phyloP scores from a whole-genome alignment of 148 eudicot species.

The Silene latifolia region DNA sequence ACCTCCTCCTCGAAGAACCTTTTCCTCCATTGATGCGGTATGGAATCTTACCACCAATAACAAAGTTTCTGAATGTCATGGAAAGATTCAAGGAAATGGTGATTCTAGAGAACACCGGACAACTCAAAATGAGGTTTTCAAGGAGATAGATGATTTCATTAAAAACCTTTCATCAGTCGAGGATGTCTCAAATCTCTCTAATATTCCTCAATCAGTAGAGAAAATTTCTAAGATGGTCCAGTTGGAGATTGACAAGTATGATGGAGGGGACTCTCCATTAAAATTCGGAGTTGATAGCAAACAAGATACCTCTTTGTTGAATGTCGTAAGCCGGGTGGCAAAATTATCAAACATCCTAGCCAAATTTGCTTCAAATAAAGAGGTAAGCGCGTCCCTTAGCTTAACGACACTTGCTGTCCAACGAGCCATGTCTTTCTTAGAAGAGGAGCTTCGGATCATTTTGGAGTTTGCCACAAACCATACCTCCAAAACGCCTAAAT shows the following conservation, averaged over 20 bases:
- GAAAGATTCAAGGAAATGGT: background rate
- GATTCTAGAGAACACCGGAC: constrained; percentile 1
- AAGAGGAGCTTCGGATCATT: constrained; percentile 40
- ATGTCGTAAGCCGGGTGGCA: constrained; percentile 4
- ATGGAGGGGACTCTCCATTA: constrained; percentile 22
- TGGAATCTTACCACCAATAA: background rate
- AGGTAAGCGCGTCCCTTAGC: background rate
- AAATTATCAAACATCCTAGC: constrained; percentile 20
- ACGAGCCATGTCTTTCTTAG: constrained; percentile 31
- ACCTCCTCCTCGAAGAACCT: constrained; percentile 20
- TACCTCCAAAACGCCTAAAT: constrained; percentile 21
- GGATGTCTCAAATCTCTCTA: constrained; percentile 16
- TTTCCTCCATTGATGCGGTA: constrained; percentile 16
- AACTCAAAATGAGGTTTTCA: constrained; percentile 19
- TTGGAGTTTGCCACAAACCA: constrained; percentile 24
- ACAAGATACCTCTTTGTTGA: constrained; percentile 15
- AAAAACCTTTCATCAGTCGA: constrained; percentile 12
- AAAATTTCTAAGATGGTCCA: constrained; percentile 25
- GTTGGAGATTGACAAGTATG: constrained; percentile 28
- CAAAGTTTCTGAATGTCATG: background rate
- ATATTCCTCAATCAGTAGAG: constrained; percentile 16
- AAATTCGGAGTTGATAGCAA: constrained; percentile 24
- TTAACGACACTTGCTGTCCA: constrained; percentile 22
- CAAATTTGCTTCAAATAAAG: constrained; percentile 11
- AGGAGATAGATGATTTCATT: constrained; percentile 30